Evolutionary conservation across 2,329 filamentous ascomycete genomes (phyloP), one percentile per base, ranked within the genome.

Genomic region (Hypoxylon sp.): DNA sequence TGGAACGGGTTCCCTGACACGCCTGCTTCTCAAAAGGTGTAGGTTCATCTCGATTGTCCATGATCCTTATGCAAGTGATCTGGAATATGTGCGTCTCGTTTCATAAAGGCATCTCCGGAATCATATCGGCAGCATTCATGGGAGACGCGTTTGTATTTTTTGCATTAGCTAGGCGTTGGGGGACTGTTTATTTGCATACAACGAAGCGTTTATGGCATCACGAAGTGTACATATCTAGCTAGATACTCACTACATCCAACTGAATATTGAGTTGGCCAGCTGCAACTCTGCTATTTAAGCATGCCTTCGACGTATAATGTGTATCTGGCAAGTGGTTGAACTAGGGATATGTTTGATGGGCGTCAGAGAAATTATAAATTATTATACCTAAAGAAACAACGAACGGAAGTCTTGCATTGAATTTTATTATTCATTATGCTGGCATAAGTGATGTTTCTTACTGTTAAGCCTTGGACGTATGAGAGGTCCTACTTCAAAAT

Each of bases 1-100:
- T 82, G 81, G 80, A 81, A 82, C 59, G 81, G 80, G 3, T 82
- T 82, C 59, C 75, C 81, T 22, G 80, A 83, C 68, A 33, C 59
- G 3, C 58, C 61, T 33, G 51, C 55, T 42, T 22, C 24, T 9
- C n/a, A 42, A 29, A 73, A 67, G 39, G 8, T 51, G 24, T 59
- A 58, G 31, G 10, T 26, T 37, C 31, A 59, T 37, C 19, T 44
- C 17, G 14, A 10, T 11, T 4, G 19, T 53, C 19, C 11, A 50
- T 35, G n/a, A 9, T 44, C 14, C 13, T 44, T 14, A 13, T 31
- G 19, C 10, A 13, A 35, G 11, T 39, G 17, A 19, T 44, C 14
- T 19, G 6, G 22, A 5, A 10, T 33, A 22, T 53, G 47, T 24
- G 48, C 10, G 24, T 13, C n/a, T 39, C 22, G 17, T 24, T 39